Evolutionary conservation across 2,329 filamentous ascomycete genomes (phyloP), one percentile per base, ranked within the genome.

Genomic region (Tolypocladium pustulatum): DNA sequence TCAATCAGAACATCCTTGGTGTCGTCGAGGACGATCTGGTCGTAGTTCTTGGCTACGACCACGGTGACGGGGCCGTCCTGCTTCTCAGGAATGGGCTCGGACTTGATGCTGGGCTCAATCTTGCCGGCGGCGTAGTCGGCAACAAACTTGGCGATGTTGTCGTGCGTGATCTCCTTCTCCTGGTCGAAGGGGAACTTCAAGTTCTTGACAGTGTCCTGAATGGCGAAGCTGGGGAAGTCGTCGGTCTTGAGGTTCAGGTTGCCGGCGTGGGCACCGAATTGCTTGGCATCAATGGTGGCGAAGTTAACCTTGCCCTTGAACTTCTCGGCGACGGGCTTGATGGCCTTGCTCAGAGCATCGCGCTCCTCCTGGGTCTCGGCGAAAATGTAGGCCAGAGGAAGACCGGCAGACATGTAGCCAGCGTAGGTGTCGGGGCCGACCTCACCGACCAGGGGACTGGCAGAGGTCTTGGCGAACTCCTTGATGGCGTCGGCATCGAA

Each of bases 351-450:
- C 65, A 96, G 85, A 70, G 85, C 79, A 71, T 88, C 84, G 68
- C 94, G 92, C 83, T 96, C 91, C 78, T 97, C 93, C 34, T 83
- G 73, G 53, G 89, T 92, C 80, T 97, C 92, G 64, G 93, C 87
- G 77, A 99, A 97, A 78, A 99, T 96, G 80, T 97, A 99, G 64
- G 91, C 94, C 63, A 99, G 87, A 61, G 94, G 94, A 66, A 97
- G 82, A 65, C 90, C 91, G 66, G 93, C 84, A 58, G 87, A 85
- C 89, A 97, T 99, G 83, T 99, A 99, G 71, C 83, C 85, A 61
- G 89, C 83, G 81, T 99, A 99, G 64, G 94, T 99, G 76, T 97
- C 94, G 62, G 94, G 94, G 68, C 93, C 93, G 67, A 99, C 89
- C 80, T 97, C 94, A 63, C 94, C 94, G 65, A 99, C 87, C 69